Evolutionary conservation across 495 filamentous ascomycete species (phyloP).

Genomic region (Thermothielavioides terrestris): DNA sequence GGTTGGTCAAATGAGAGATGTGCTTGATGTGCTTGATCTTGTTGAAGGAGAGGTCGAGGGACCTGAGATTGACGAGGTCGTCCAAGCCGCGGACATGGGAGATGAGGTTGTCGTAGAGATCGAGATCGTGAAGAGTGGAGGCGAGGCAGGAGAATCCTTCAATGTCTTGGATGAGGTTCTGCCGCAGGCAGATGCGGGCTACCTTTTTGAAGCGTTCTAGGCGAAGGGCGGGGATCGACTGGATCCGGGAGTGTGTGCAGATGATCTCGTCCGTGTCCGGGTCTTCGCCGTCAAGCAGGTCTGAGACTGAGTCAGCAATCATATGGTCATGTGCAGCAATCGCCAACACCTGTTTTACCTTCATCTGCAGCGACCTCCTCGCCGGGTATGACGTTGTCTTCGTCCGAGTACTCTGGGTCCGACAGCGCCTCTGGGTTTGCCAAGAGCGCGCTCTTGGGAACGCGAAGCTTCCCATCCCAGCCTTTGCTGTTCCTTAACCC

Average conservation of each 20-base stretch:
- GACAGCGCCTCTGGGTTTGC: constrained; percentile 70
- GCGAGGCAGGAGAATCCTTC: constrained; percentile 58
- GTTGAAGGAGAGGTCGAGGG: constrained; percentile 92
- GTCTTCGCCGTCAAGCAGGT: constrained; percentile 47
- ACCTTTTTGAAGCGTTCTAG: constrained; percentile 77
- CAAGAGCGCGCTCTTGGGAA: constrained; percentile 53
- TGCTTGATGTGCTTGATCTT: constrained; percentile 98
- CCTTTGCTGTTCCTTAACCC: constrained; percentile 58
- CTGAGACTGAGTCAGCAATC: too few species aligned
- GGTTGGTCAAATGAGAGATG: constrained; percentile 64
- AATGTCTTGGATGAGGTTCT: constrained; percentile 80
- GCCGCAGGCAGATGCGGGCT: constrained; percentile 78
- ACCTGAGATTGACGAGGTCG: constrained; percentile 60
- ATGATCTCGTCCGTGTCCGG: constrained; percentile 69
- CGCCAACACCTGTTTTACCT: constrained; percentile 40
- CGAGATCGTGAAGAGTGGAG: constrained; percentile 65
- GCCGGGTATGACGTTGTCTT: constrained; percentile 63
- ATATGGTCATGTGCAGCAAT: too few species aligned
- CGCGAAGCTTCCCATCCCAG: constrained; percentile 86
- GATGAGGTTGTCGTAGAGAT: constrained; percentile 98
- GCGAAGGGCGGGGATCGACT: constrained; percentile 65
- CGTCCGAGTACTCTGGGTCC: constrained; percentile 77
- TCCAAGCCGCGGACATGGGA: constrained; percentile 79
- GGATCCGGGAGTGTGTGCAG: constrained; percentile 75
- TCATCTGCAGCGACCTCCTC: constrained; percentile 77